Conservation (phyloP, 176 grass and related monocot genomes). For the Oryza brachyantha region DNA sequence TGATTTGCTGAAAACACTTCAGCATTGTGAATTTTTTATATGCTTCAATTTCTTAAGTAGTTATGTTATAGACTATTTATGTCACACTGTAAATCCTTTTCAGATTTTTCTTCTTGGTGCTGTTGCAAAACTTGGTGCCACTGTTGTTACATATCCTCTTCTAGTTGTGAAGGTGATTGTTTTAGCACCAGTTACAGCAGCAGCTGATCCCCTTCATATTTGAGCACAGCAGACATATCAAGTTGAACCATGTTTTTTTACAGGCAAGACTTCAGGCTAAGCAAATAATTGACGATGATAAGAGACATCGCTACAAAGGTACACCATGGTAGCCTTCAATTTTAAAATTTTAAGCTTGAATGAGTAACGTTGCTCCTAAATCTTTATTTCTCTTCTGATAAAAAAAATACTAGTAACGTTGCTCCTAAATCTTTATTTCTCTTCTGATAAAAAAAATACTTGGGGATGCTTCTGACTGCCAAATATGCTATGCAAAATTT, state of each 20-base stretch:
- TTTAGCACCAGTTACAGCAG: background rate
- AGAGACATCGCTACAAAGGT: constrained; percentile 83
- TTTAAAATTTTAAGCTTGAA: background rate
- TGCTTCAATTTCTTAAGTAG: background rate
- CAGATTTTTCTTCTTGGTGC: constrained; percentile 99
- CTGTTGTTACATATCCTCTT: constrained; percentile 83
- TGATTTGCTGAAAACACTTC: background rate
- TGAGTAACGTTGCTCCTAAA: constrained; percentile 1
- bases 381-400: background rate
- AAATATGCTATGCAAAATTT: background rate
- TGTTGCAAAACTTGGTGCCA: constrained; percentile 88
- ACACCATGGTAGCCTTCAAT: background rate
- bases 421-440: background rate
- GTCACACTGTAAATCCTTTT: constrained; percentile 29
- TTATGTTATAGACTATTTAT: constrained; percentile 4
- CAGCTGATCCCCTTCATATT: background rate
- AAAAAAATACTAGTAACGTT: too few relatives aligned
- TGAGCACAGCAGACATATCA: background rate
- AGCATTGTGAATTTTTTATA: background rate
- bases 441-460: too few relatives aligned
- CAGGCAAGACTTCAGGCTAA: constrained; percentile 88
- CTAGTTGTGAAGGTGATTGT: constrained; percentile 82
- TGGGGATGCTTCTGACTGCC: background rate
- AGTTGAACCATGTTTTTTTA: constrained; percentile 10
- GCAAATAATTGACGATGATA: constrained; percentile 55